Conservation (phyloP, 306 rosid genomes). For the Begonia peltatifolia region DNA sequence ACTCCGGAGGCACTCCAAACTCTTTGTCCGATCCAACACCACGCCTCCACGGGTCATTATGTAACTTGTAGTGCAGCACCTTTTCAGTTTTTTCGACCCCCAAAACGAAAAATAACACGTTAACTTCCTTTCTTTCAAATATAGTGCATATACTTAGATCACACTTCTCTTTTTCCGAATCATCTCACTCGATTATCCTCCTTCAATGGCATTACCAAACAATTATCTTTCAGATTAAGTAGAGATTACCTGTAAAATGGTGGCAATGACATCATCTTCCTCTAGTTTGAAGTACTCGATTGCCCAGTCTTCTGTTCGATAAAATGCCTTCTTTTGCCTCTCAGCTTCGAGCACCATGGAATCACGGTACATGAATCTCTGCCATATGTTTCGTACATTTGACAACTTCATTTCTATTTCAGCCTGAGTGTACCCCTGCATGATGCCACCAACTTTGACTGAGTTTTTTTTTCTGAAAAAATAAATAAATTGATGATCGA, state of each 20-base stretch:
- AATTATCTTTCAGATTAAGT: not conserved
- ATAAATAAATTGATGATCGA: too few relatives aligned
- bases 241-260: constrained; percentile 57
- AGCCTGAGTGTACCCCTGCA: constrained; percentile 59
- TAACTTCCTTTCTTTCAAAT: too few relatives aligned
- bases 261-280: constrained; percentile 58
- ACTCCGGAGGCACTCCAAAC: constrained; percentile 54
- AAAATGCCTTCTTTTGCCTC: constrained; percentile 45
- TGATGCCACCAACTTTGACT: not conserved
- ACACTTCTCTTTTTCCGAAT: too few relatives aligned
- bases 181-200: too few relatives aligned
- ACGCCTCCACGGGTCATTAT: constrained; percentile 77
- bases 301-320: constrained; percentile 60
- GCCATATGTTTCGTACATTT: constrained; percentile 70
- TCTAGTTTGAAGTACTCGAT: constrained; percentile 31
- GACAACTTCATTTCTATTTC: constrained; percentile 57
- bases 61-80: constrained; percentile 84
- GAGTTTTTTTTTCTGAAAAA: too few relatives aligned
- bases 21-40: constrained; percentile 25
- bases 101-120: too few relatives aligned
- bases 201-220: too few relatives aligned
- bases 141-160: too few relatives aligned
- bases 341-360: constrained; percentile 80
- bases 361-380: constrained; percentile 69
- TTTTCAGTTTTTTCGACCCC: constrained; percentile 3